phyloP scores from a whole-genome alignment of 192 early-diverging fungal genomes.

The Coemansia erecta region DNA sequence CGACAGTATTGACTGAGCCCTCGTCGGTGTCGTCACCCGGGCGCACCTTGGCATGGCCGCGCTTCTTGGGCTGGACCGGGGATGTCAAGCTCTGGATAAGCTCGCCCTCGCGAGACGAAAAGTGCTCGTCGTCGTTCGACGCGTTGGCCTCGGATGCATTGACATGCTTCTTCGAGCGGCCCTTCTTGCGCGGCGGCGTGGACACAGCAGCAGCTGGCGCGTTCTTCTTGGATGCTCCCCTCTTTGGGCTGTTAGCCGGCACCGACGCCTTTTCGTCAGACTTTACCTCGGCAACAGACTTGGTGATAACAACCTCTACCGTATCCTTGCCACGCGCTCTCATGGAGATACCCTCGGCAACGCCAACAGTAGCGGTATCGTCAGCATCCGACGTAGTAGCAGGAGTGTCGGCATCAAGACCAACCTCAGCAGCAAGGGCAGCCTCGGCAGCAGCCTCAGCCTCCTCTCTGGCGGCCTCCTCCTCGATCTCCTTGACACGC shows the following conservation, averaged over 20 bases:
- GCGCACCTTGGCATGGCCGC: constrained; percentile 29
- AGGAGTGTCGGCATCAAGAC: constrained; percentile 22
- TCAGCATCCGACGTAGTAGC: constrained; percentile 2
- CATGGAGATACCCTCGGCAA: constrained; percentile 1
- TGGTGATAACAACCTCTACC: constrained; percentile 11
- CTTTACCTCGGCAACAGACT: constrained; percentile 10
- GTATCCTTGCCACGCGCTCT: constrained; percentile 7
- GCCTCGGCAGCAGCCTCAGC: constrained; percentile 51
- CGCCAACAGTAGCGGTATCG: constrained; percentile 3
- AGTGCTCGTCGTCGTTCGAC: constrained; percentile 12
- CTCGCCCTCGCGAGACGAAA: constrained; percentile 44
- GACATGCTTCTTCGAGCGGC: constrained; percentile 26
- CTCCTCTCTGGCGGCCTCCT: constrained; percentile 46
- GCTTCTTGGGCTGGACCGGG: constrained; percentile 35
- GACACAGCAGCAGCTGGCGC: background rate
- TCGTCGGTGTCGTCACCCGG: constrained; percentile 39
- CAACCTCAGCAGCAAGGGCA: constrained; percentile 31
- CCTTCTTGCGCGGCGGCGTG: constrained; percentile 24
- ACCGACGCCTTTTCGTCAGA: constrained; percentile 5
- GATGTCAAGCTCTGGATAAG: constrained; percentile 49
- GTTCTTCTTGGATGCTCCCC: constrained; percentile 1
- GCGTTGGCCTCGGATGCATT: constrained; percentile 6
- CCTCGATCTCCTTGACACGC: constrained; percentile 51
- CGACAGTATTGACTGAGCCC: constrained; percentile 22
- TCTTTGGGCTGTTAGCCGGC: background rate